Conservation (phyloP, 2,329 filamentous ascomycete species). For the Colletotrichum sp. region DNA sequence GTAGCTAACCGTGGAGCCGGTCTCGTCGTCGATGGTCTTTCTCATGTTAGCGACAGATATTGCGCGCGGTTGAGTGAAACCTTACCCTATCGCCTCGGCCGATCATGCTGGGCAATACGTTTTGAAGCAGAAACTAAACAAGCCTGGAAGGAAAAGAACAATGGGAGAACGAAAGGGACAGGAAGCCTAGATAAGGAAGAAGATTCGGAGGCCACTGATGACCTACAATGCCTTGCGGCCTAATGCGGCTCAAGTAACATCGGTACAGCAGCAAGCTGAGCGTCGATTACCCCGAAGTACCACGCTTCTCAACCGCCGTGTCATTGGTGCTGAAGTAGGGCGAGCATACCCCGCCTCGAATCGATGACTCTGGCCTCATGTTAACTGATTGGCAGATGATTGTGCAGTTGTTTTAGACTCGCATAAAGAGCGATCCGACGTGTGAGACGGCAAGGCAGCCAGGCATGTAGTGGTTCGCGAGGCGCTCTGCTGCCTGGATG, state of each 20-base stretch:
- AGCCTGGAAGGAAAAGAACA: neutral
- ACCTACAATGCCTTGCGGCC: neutral
- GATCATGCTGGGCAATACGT: neutral
- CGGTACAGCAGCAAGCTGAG: neutral
- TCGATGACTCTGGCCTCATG: neutral
- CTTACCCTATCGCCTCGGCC: conserved; percentile 7
- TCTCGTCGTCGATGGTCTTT: conserved; percentile 26
- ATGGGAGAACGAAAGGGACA: neutral
- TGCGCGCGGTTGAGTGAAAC: neutral
- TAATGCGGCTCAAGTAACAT: neutral
- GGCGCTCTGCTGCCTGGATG: conserved; percentile 3
- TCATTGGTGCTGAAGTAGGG: neutral
- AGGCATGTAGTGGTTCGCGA: neutral
- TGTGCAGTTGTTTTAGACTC: neutral
- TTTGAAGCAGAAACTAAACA: neutral
- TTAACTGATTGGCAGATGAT: neutral
- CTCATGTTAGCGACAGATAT: neutral
- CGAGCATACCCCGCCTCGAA: neutral
- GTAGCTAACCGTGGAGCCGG: conserved; percentile 34
- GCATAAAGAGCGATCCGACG: neutral
- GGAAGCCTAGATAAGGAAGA: neutral
- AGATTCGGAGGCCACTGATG: neutral
- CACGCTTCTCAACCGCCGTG: neutral
- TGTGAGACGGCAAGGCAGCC: conserved; percentile 8
- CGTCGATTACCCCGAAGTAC: neutral